Conservation (phyloP, 2,329 filamentous ascomycete genomes). For the Aspergillus luchuensis region DNA sequence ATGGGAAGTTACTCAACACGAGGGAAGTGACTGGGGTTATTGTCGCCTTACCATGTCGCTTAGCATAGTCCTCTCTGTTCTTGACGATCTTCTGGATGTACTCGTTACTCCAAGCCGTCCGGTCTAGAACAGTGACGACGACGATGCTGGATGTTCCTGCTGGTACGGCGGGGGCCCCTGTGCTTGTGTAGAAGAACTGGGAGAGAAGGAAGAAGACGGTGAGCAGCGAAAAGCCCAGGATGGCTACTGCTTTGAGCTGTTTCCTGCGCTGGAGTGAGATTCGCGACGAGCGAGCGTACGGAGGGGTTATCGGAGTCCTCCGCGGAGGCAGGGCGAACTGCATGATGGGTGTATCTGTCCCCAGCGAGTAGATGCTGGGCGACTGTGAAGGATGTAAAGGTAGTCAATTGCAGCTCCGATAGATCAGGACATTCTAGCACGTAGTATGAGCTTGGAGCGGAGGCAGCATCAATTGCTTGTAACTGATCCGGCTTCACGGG, state of each 20-base stretch:
- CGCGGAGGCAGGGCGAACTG: slow-evolving; percentile 88
- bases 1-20: background rate
- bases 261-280: slow-evolving; percentile 56
- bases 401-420: background rate
- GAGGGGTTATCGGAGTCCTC: slow-evolving; percentile 75
- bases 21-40: background rate
- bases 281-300: slow-evolving; percentile 59
- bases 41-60: slow-evolving; percentile 70
- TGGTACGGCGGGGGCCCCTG: slow-evolving; percentile 28
- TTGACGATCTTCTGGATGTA: slow-evolving; percentile 75
- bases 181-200: slow-evolving; percentile 36
- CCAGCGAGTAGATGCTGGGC: slow-evolving; percentile 25
- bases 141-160: slow-evolving; percentile 59
- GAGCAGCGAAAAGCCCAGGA: slow-evolving; percentile 59
- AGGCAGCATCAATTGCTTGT: slow-evolving; percentile 3
- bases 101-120: slow-evolving; percentile 61
- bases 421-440: slow-evolving; percentile 13
- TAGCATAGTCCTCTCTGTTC: slow-evolving; percentile 83
- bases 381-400: slow-evolving; percentile 11
- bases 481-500: slow-evolving; percentile 2
- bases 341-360: slow-evolving; percentile 54
- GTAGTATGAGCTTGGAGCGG: slow-evolving; percentile 1
- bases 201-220: slow-evolving; percentile 64
- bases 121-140: slow-evolving; percentile 82
- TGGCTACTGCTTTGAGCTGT: slow-evolving; percentile 61